phyloP scores from a whole-genome alignment of 345 rosid species.

The Atalantia buxifolia region DNA sequence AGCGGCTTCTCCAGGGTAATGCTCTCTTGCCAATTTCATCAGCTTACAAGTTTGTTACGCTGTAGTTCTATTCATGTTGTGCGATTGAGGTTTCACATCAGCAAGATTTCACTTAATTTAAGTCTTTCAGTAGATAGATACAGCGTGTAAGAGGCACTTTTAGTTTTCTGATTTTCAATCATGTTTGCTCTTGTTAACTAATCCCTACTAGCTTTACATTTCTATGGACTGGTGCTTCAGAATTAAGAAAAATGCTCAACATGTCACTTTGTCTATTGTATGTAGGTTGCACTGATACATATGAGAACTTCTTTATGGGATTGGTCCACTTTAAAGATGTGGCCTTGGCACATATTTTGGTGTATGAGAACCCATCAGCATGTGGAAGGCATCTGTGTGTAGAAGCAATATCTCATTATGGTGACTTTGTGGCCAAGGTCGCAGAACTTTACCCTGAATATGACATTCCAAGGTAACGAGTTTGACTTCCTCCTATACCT shows the following conservation, averaged over 20 bases:
- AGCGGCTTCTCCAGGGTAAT: constrained; percentile 71
- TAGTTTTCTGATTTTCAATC: neutral
- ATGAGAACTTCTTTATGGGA: constrained; percentile 78
- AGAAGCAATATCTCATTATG: constrained; percentile 86
- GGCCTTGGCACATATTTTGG: constrained; percentile 80
- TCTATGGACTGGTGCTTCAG: neutral
- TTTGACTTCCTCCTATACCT: neutral
- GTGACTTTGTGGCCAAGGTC: constrained; percentile 83
- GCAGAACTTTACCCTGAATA: constrained; percentile 93
- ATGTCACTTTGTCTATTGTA: neutral
- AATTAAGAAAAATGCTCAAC: neutral
- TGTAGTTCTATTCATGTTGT: neutral
- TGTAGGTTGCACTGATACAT: constrained; percentile 83
- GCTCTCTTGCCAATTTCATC: neutral
- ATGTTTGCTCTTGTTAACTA: neutral
- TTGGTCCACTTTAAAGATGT: constrained; percentile 89
- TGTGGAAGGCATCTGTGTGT: constrained; percentile 85
- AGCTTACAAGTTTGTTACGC: neutral
- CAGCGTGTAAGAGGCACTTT: neutral
- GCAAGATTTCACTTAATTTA: neutral
- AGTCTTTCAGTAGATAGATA: neutral
- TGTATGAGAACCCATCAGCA: constrained; percentile 76
- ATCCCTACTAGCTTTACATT: neutral
- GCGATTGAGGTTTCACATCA: neutral
- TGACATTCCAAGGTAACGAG: constrained; percentile 59